These are phyloP conservation scores for Odontarrhena argentea DNA, from an alignment of 345 rosid genomes.

Conservation along the genomic window DNA sequence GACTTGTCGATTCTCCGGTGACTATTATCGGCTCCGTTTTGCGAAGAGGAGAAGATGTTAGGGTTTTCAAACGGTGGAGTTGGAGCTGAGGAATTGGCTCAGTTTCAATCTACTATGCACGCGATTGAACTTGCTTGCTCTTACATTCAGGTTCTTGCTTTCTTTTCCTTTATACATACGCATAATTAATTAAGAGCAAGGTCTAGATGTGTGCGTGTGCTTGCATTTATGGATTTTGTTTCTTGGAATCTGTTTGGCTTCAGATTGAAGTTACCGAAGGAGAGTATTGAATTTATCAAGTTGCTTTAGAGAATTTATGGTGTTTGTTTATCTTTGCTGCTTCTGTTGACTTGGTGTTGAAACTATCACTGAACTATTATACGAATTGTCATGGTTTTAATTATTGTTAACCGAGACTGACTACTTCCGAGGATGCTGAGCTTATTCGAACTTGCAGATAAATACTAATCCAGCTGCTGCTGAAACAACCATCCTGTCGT, in stretches of 20 bases:
- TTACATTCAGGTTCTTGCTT: slow-evolving; percentile 70
- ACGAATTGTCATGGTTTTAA: slow-evolving; percentile 11
- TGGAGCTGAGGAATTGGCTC: slow-evolving; percentile 57
- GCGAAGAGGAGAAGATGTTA: slow-evolving; percentile 43
- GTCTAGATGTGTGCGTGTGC: slow-evolving; percentile 21
- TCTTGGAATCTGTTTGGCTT: slow-evolving; percentile 24
- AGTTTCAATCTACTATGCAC: slow-evolving; percentile 84
- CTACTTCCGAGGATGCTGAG: slow-evolving; percentile 19
- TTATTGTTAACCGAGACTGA: not conserved
- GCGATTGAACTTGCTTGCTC: slow-evolving; percentile 94
- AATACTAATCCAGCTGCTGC: slow-evolving; percentile 77
- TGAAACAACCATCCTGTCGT: slow-evolving; percentile 77
- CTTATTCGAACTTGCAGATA: slow-evolving; percentile 54
- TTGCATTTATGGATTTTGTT: slow-evolving; percentile 33
- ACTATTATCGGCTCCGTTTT: slow-evolving; percentile 20
- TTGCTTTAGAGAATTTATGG: slow-evolving; percentile 5
- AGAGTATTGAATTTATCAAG: slow-evolving; percentile 11
- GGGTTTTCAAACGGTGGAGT: slow-evolving; percentile 49
- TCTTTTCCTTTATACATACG: slow-evolving; percentile 22
- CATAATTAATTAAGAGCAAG: slow-evolving; percentile 16
- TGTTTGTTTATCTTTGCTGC: slow-evolving; percentile 16
- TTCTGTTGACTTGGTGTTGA: not conserved
- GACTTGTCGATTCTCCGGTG: slow-evolving; percentile 25
- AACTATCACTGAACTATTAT: slow-evolving; percentile 9
- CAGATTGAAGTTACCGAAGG: slow-evolving; percentile 27